These are phyloP conservation scores for Coemansia sp. DNA, from an alignment of 192 early-diverging fungal genomes.

Conservation along the genomic window DNA sequence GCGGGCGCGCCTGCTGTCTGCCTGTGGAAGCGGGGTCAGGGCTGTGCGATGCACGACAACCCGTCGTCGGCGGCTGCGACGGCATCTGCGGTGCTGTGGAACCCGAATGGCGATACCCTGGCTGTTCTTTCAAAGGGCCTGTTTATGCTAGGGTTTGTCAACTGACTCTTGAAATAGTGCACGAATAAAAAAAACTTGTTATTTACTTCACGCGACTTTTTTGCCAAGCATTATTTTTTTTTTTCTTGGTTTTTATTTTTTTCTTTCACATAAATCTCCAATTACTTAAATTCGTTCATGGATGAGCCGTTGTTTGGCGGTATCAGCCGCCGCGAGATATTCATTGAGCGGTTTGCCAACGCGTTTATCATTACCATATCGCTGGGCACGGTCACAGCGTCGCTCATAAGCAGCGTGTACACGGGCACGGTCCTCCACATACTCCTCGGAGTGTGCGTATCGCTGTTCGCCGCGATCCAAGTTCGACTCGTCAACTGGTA, in stretches of 20 bases:
- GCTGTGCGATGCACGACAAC: conserved; percentile 35
- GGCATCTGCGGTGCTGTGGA: conserved; percentile 27
- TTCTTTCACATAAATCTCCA: too few species aligned
- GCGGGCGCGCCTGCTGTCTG: conserved; percentile 36
- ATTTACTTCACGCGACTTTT: background rate
- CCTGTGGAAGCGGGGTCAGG: conserved; percentile 43
- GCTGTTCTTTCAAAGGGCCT: conserved; percentile 40
- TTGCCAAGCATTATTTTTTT: background rate
- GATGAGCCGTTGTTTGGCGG: conserved; percentile 60
- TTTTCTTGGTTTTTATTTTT: conserved; percentile 2
- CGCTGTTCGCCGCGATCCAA: conserved; percentile 39
- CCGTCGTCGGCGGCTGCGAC: conserved; percentile 19
- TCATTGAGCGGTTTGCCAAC: conserved; percentile 44
- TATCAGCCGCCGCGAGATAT: conserved; percentile 49
- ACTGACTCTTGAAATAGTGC: too few species aligned
- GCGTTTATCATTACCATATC: conserved; percentile 20
- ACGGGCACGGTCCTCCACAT: conserved; percentile 21
- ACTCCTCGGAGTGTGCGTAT: conserved; percentile 33
- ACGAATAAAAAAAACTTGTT: background rate
- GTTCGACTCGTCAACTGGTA: conserved; percentile 58
- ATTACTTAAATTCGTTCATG: conserved; percentile 9
- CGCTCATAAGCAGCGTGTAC: conserved; percentile 20
- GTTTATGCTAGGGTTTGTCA: conserved; percentile 35
- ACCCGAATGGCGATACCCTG: conserved; percentile 39
- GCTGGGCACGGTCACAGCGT: conserved; percentile 12